Base-by-base conservation (phyloP, 2,329 filamentous ascomycete genomes). In the Curvularia sp. region DNA sequence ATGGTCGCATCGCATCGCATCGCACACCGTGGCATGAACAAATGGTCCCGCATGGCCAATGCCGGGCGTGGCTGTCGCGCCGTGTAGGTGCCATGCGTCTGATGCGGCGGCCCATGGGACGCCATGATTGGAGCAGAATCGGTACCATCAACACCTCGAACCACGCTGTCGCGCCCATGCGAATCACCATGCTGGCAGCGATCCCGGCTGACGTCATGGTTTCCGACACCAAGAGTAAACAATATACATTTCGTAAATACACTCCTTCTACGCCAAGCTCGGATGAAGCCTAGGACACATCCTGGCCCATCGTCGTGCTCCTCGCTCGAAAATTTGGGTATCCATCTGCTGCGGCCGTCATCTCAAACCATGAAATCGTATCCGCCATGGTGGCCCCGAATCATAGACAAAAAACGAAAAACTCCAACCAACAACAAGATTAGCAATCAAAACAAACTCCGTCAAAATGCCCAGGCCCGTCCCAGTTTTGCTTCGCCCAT, bases 321-420 rank as follows among this genome's bases (percentile, higher is more conserved):
- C 43, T 58, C 51, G 50, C 57, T 49, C 58, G 18, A 33, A 35
- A 67, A 60, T 55, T 60, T 62, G 67, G 67, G 66, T 70, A 70
- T 70, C 67, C 64, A 67, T 69, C 60, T 58, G 53, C 64, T 58
- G 50, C 59, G 65, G 64, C 66, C 64, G 64, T 70, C 54, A 64
- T 43, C 44, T 47, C 31, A 61, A 60, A 56, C 61, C 64, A 59
- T 66, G 63, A 55, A 44, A 48, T 68, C 62, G 55, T 62, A 53
- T 61, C 56, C 55, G 50, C 52, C 52, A 38, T 53, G 48, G 49
- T 46, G 28, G 24, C 33, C 54, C 55, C 30, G 46, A 55, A 39
- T 30, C 41, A 28, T 39, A 35, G 43, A 56, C 49, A 58, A 44
- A 48, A 26, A 44, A 28, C 42, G 13, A 28, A 28, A 60, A 55